Evolutionary conservation across 495 filamentous ascomycete species (phyloP).

Genomic region (Thermothielavioides terrestris): DNA sequence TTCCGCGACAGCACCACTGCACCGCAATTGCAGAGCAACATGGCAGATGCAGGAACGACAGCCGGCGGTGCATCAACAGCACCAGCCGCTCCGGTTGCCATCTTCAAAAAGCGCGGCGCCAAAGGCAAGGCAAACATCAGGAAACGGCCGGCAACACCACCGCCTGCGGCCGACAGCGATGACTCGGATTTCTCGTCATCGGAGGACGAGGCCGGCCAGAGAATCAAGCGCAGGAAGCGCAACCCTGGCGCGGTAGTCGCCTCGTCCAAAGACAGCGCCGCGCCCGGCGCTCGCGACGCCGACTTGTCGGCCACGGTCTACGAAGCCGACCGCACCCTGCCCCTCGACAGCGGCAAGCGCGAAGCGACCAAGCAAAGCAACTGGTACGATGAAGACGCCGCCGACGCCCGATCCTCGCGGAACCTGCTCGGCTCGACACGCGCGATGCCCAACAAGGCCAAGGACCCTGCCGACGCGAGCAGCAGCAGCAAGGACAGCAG

Average conservation of each 20-base stretch:
- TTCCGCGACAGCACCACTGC: background rate
- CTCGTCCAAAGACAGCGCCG: conserved; percentile 38
- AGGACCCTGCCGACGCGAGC: too few relatives aligned
- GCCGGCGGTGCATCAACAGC: conserved; percentile 15
- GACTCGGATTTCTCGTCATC: conserved; percentile 60
- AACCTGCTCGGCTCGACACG: conserved; percentile 59
- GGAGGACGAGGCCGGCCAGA: conserved; percentile 62
- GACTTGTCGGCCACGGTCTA: conserved; percentile 42
- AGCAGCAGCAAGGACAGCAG: background rate
- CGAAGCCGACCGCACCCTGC: conserved; percentile 51
- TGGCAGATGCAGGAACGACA: conserved; percentile 21
- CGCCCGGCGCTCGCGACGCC: conserved; percentile 35
- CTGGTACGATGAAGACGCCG: conserved; percentile 69
- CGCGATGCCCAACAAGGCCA: conserved; percentile 13
- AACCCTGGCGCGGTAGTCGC: conserved; percentile 53
- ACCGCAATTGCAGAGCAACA: background rate
- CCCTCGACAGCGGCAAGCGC: conserved; percentile 53
- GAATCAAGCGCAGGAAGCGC: conserved; percentile 71
- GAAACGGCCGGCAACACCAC: conserved; percentile 76
- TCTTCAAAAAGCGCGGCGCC: conserved; percentile 81
- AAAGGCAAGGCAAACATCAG: conserved; percentile 71
- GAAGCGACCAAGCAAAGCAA: conserved; percentile 91
- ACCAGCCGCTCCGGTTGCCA: conserved; percentile 41
- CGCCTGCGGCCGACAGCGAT: conserved; percentile 50
- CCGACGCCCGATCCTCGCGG: conserved; percentile 43